Base-by-base conservation (phyloP, 2,329 filamentous ascomycete species). In the Aureobasidium sp. region DNA sequence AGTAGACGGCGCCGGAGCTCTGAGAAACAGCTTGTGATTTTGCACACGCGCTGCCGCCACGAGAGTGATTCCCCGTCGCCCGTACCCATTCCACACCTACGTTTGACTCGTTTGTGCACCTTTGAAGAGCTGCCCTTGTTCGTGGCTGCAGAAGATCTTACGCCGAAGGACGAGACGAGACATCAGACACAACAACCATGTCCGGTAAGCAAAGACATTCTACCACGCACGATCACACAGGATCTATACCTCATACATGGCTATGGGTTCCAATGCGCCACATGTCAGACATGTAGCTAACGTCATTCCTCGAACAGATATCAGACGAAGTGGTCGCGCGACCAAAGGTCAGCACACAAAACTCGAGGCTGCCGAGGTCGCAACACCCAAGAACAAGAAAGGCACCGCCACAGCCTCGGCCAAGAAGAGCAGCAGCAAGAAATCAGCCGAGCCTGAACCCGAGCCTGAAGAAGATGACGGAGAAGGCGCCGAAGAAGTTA, bases 281-380 rank as follows among this genome's bases (percentile, higher is more conserved):
- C 13, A 47, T 13, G 12, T 10, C 13, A 59, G 15, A n/a, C 23
- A 27, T n/a, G 13, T 23, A 20, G 39, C 60, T 63, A 67, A 67
- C 50, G 26, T n/a, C 26, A 17, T 52, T 55, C 48, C 74, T 88
- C 26, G 23, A 86, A 88, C 67, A 93, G 97, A 83, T 90, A 57
- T 91, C 63, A 88, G 94, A 74, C 90, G 94, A 73, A 99, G 94
- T 47, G 92, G 94, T 67, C 89, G 94, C 71, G 91, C 93, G 70
- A 99, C 94, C 66, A 99, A 99, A 74, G 94, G 94, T 73, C 92
- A 97, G 70, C 91, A 97, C 76, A 96, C 96, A 76, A 88, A 89
- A 67, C 87, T 91, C 68, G 91, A 96, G 71, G 82, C 88, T 62
- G 83, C 89, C 68, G 88, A 90, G 51, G 75, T 77, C 17, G 73